Conservation (phyloP, 495 filamentous ascomycete genomes). For the Lophium mytilinum region DNA sequence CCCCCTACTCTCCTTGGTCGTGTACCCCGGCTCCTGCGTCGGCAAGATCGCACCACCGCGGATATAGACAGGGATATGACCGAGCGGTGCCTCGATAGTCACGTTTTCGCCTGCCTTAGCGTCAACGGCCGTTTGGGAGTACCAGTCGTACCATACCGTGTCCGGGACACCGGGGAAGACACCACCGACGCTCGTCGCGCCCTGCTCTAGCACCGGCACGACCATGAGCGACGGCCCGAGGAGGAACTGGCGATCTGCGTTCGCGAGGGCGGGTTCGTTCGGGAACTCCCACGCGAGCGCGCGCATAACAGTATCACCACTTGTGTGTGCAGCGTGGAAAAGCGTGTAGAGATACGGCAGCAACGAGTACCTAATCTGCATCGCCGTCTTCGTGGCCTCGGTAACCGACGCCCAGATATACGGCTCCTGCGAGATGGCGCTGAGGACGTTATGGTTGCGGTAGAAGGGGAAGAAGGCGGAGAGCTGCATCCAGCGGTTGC, state of each 20-base stretch:
- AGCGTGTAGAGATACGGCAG: constrained; percentile 80
- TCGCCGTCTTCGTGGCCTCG: constrained; percentile 57
- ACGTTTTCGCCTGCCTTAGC: constrained; percentile 55
- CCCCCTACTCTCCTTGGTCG: constrained; percentile 53
- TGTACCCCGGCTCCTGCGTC: constrained; percentile 62
- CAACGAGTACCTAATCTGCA: constrained; percentile 65
- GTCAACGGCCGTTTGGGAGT: constrained; percentile 48
- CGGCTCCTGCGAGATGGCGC: constrained; percentile 61
- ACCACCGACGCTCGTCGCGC: constrained; percentile 57
- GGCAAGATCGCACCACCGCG: constrained; percentile 64
- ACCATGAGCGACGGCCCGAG: constrained; percentile 65
- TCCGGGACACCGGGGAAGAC: constrained; percentile 67
- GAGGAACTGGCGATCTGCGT: constrained; percentile 66
- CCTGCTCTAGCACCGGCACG: constrained; percentile 61
- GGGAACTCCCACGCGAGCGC: constrained; percentile 81
- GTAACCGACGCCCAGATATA: constrained; percentile 66
- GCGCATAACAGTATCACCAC: constrained; percentile 69
- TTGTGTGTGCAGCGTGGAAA: constrained; percentile 59
- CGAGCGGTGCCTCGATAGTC: constrained; percentile 65
- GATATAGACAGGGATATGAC: constrained; percentile 71
- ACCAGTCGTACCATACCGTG: constrained; percentile 79
- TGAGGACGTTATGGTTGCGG: constrained; percentile 68
- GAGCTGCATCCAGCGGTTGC: constrained; percentile 80
- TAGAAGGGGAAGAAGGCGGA: constrained; percentile 85
- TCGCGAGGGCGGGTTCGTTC: constrained; percentile 60